Conservation (phyloP, 2,329 filamentous ascomycete species). For the Xenoacremonium recifei region DNA sequence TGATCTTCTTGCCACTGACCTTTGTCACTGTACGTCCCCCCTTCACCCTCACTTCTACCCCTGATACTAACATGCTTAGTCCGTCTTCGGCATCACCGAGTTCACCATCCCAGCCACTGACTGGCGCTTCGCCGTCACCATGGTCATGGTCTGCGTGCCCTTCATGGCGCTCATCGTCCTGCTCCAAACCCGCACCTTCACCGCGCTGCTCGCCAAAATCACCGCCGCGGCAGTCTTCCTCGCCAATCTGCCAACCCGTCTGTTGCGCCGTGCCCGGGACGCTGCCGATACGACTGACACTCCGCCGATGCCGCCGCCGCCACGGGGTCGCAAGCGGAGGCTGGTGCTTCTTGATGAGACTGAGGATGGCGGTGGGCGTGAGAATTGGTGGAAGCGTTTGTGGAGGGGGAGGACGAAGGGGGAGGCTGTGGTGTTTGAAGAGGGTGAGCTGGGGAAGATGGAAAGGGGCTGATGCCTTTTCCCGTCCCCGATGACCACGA, state of each 20-base stretch:
- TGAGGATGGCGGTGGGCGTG: neutral
- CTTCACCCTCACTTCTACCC: neutral
- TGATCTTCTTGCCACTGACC: conserved; percentile 60
- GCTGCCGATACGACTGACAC: conserved; percentile 13
- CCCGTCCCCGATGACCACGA: too few species aligned
- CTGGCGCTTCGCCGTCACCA: conserved; percentile 53
- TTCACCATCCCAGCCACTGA: conserved; percentile 41
- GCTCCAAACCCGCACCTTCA: conserved; percentile 41
- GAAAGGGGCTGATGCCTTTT: conserved; percentile 8
- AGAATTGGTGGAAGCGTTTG: conserved; percentile 4
- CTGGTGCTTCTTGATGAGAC: too few species aligned
- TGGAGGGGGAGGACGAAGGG: conserved; percentile 11
- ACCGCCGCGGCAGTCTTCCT: conserved; percentile 5
- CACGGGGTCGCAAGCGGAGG: neutral
- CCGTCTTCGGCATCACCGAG: conserved; percentile 54
- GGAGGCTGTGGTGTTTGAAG: conserved; percentile 1
- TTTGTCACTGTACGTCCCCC: conserved; percentile 51
- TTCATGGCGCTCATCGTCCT: conserved; percentile 48
- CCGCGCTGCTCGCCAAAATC: conserved; percentile 24
- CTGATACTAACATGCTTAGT: conserved; percentile 24
- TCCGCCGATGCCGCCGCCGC: conserved; percentile 5
- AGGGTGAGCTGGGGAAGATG: conserved; percentile 13
- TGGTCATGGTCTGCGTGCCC: conserved; percentile 60
- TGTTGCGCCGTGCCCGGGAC: conserved; percentile 13
- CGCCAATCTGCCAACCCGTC: conserved; percentile 1